Conservation (phyloP, 371 early-diverging fungal genomes). For the Mortierella sp. region DNA sequence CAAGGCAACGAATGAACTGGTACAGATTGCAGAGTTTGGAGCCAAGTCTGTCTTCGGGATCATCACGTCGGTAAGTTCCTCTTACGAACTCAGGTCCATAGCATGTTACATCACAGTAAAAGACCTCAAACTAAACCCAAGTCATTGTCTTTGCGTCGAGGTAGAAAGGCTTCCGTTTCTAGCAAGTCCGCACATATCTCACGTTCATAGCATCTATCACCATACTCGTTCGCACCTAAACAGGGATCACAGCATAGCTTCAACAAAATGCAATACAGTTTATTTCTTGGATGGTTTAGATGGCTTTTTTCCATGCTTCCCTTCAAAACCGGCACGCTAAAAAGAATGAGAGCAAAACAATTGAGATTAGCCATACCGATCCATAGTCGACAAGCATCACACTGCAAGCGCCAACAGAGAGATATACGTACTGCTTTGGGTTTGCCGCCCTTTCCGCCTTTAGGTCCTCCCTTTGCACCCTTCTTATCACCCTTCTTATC, state of each 20-base stretch:
- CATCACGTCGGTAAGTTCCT: conserved; percentile 56
- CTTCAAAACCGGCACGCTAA: conserved; percentile 54
- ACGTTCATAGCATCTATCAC: neutral
- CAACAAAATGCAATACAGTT: conserved; percentile 43
- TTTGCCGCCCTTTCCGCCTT: conserved; percentile 39
- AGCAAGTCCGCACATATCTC: neutral
- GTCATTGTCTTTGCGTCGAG: neutral
- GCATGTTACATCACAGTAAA: too few relatives aligned
- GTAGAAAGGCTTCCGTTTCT: conserved; percentile 40
- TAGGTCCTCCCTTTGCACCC: conserved; percentile 14
- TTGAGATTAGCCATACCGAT: neutral
- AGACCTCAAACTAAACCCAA: too few relatives aligned
- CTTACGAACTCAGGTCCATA: neutral
- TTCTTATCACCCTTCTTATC: conserved; percentile 55
- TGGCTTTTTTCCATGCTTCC: conserved; percentile 50
- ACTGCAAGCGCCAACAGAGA: neutral
- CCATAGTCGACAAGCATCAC: neutral
- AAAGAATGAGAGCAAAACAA: neutral
- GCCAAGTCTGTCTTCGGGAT: conserved; percentile 58
- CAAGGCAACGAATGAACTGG: conserved; percentile 61
- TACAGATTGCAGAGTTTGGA: conserved; percentile 59
- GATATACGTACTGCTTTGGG: conserved; percentile 46
- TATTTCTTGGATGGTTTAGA: conserved; percentile 54
- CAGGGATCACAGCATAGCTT: conserved; percentile 43
- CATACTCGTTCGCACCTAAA: too few relatives aligned